Conservation (phyloP, 2,329 filamentous ascomycete species). For the Beauveria asiatica region DNA sequence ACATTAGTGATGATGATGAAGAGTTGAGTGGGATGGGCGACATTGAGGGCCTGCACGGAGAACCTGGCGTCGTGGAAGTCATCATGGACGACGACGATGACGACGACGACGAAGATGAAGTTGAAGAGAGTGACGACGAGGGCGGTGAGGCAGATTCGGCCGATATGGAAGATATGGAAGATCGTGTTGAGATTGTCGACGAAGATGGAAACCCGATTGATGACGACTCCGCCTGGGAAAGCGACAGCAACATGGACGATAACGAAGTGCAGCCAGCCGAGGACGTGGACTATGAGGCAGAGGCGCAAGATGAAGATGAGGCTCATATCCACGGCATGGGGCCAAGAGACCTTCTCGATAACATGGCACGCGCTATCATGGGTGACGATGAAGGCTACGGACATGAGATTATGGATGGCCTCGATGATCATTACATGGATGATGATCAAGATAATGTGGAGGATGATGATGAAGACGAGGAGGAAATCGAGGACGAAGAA, state of each 20-base stretch:
- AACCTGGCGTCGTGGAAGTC: constrained; percentile 59
- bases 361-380: constrained; percentile 49
- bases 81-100: constrained; percentile 67
- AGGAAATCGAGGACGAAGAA: constrained; percentile 60
- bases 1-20: constrained; percentile 85
- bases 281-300: constrained; percentile 46
- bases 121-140: constrained; percentile 46
- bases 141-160: constrained; percentile 44
- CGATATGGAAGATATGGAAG: constrained; percentile 38
- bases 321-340: constrained; percentile 38
- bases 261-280: constrained; percentile 44
- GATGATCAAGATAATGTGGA: constrained; percentile 53
- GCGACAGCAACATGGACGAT: constrained; percentile 48
- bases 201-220: constrained; percentile 52
- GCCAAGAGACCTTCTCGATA: constrained; percentile 37
- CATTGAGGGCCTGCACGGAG: constrained; percentile 64
- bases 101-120: constrained; percentile 50
- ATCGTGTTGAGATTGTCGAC: constrained; percentile 50
- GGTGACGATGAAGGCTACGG: constrained; percentile 43
- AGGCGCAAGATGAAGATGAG: constrained; percentile 47
- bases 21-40: constrained; percentile 75
- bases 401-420: constrained; percentile 41
- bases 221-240: constrained; percentile 55
- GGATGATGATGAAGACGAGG: constrained; percentile 58
- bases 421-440: constrained; percentile 45